Conservation (phyloP, 1,139 yeast species). For the Lodderomyces orthopsilosis region DNA sequence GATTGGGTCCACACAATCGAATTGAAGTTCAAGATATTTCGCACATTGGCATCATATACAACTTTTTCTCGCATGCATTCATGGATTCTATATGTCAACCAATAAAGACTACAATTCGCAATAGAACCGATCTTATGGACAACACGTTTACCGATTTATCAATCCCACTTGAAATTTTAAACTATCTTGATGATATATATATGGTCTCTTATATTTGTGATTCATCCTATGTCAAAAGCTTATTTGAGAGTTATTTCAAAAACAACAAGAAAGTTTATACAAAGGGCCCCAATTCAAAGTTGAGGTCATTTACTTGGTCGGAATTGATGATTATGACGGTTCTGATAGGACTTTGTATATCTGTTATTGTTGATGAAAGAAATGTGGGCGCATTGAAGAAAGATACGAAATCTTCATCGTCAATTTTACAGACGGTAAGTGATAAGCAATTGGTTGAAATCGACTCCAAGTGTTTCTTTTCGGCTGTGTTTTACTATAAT, state of each 20-base stretch:
- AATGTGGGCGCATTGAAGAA: conserved; percentile 6
- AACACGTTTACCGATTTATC: conserved; percentile 6
- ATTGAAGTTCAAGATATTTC: conserved; percentile 18
- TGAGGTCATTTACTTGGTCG: conserved; percentile 14
- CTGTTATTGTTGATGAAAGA: conserved; percentile 9
- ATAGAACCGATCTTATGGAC: conserved; percentile 10
- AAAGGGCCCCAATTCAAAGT: conserved; percentile 12
- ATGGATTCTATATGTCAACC: conserved; percentile 12
- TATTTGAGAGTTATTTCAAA: conserved; percentile 8
- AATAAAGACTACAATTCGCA: conserved; percentile 6
- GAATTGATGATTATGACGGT: conserved; percentile 10
- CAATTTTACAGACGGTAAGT: conserved; percentile 8
- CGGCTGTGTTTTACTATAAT: conserved; percentile 47
- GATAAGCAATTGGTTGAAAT: conserved; percentile 19
- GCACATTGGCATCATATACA: conserved; percentile 18
- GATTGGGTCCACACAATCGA: conserved; percentile 6
- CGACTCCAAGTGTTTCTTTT: conserved; percentile 26
- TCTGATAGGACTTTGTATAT: conserved; percentile 8
- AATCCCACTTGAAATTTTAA: conserved; percentile 9
- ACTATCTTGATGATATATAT: conserved; percentile 8
- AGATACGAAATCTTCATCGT: not conserved
- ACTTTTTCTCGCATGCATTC: conserved; percentile 8
- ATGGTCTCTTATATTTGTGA: conserved; percentile 9
- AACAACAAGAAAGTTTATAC: conserved; percentile 2
- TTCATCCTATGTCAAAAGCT: conserved; percentile 4